Base-by-base conservation (phyloP, 352 stramenopile species). In the Pythium biforme region DNA sequence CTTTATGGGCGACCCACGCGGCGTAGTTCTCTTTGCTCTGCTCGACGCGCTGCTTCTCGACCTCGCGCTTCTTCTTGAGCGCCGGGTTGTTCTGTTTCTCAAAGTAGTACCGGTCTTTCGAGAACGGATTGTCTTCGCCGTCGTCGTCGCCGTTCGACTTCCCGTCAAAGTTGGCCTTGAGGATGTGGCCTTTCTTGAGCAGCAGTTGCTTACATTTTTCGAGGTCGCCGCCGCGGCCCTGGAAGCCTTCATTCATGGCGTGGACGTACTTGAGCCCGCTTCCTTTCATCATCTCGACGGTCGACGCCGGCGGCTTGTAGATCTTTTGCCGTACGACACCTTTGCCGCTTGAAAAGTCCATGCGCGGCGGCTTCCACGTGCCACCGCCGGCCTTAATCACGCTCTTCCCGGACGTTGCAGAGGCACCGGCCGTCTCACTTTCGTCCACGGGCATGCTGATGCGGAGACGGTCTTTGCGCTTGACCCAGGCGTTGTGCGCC, bases 261-360 rank as follows among this genome's bases (percentile, higher is more conserved):
- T 92, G 85, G 9, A 92, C 81, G 56, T 92, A 94, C 59, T 90
- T 92, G 49, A 94, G 77, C 2, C 81, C 85, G 55, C 81, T 92
- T 27, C 74, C 57, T 11, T 74, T 69, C 83, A 94, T 92, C 15
- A 94, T 64, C 26, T 94, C 85, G 15, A 90, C 79, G 0, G 85
- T 88, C 5, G 82, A 90, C 23, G 79, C 88, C 37, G 83, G 81
- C 27, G 88, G 62, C 11, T 85, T 75, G 45, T 80, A 66, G 22
- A 74, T 77, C 29, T 83, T 77, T 33, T 73, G 67, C 14, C 83
- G 83, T 15, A 92, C 81, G 26, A 90, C 68, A 10, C 80, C 77
- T n/a, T 73, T 81, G 10, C 78, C 76, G 41, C 69, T 75, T 0
- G 81, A 92, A 54, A 94, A 94, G 66, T 92, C 85, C 41, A 94